Percentiles rank a stretch among this genome's conserved stretches.
Evolutionary conservation across 495 filamentous ascomycete genomes (phyloP).

Genomic region (Trichoderma erinaceum): DNA sequence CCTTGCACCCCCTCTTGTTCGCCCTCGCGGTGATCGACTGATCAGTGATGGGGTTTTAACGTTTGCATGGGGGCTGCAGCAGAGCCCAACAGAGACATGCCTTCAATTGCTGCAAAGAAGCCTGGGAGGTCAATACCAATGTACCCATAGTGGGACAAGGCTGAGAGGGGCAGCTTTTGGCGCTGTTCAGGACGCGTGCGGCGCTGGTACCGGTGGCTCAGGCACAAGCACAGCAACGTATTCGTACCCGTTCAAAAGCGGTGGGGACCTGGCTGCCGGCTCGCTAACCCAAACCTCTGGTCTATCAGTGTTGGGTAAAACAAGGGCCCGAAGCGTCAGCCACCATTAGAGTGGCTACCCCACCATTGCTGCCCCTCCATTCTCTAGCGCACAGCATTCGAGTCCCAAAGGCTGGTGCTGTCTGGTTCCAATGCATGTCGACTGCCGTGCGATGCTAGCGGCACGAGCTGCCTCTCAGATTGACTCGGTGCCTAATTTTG

Average conservation of each 20-base stretch:
- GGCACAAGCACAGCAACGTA: constrained; percentile 12
- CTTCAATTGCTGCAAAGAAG: background rate
- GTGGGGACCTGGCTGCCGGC: constrained; percentile 5
- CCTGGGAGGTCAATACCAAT: background rate
- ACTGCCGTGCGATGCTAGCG: constrained; percentile 9
- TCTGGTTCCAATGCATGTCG: background rate
- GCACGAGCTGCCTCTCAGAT: background rate
- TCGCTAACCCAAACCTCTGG: background rate
- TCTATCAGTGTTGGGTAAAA: background rate
- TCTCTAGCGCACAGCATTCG: background rate
- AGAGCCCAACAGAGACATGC: background rate
- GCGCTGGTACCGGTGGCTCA: background rate
- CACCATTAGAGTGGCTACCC: background rate
- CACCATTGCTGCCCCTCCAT: constrained; percentile 10
- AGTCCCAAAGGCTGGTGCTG: background rate
- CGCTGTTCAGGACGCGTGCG: background rate
- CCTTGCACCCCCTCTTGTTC: background rate
- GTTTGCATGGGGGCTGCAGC: background rate
- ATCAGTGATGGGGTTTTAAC: no score
- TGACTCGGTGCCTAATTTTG: background rate
- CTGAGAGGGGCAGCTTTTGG: background rate
- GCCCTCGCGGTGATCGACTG: no score
- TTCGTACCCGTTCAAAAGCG: constrained; percentile 5
- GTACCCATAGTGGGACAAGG: constrained; percentile 1
- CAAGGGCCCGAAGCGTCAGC: constrained; percentile 4